Conservation (phyloP, 1,284 basidiomycete species). For the Ustilago hordei region DNA sequence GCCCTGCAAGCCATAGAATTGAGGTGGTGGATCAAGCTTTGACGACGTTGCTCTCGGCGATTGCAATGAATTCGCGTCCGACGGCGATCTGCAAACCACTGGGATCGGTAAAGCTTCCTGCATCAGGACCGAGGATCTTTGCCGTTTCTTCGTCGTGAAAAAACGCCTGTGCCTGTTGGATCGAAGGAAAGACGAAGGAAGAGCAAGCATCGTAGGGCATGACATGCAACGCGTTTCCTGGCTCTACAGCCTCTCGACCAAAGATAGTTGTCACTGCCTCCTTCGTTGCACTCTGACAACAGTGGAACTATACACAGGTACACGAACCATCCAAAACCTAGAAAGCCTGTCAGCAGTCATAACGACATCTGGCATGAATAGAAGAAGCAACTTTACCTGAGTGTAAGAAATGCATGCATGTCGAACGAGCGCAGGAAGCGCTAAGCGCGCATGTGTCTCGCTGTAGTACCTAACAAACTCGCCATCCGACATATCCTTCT, state of each 20-base stretch:
- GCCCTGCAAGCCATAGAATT: too few species aligned
- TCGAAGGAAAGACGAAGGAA: slow-evolving; percentile 24
- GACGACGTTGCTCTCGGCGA: slow-evolving; percentile 7
- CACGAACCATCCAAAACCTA: not conserved
- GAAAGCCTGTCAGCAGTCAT: not conserved
- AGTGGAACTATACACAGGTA: slow-evolving; percentile 15
- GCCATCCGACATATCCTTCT: slow-evolving; percentile 15
- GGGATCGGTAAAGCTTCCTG: slow-evolving; percentile 25
- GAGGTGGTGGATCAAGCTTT: not conserved
- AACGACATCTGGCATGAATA: not conserved
- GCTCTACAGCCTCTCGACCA: slow-evolving; percentile 21
- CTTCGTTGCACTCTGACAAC: slow-evolving; percentile 16
- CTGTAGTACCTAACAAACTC: slow-evolving; percentile 29
- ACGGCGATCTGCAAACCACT: slow-evolving; percentile 21
- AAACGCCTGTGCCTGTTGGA: slow-evolving; percentile 21
- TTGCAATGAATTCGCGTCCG: slow-evolving; percentile 18
- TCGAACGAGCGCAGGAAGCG: slow-evolving; percentile 18
- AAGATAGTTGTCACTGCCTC: slow-evolving; percentile 16
- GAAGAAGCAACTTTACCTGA: slow-evolving; percentile 11
- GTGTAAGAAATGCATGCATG: slow-evolving; percentile 27
- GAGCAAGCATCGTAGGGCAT: slow-evolving; percentile 32
- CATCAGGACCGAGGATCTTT: slow-evolving; percentile 18
- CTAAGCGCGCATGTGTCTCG: slow-evolving; percentile 16
- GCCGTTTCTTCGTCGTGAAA: slow-evolving; percentile 26
- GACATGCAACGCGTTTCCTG: slow-evolving; percentile 20